Evolutionary conservation across 345 rosid species (phyloP).

Genomic region (Euphorbia lathyris): DNA sequence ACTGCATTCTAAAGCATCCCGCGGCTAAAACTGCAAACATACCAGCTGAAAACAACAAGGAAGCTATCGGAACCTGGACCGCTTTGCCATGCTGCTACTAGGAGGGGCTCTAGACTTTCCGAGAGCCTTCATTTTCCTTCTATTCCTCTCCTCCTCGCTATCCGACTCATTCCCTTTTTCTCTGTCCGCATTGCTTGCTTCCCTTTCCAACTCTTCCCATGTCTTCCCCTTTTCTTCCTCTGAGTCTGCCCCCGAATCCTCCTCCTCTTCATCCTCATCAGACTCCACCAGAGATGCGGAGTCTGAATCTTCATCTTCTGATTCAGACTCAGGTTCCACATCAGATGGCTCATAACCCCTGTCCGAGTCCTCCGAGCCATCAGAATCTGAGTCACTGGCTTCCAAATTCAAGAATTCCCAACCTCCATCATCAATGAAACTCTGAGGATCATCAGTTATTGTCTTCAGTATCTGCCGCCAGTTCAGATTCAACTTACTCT

Average conservation of each 20-base stretch:
- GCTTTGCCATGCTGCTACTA: constrained; percentile 11
- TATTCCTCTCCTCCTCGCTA: constrained; percentile 88
- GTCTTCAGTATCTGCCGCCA: constrained; percentile 94
- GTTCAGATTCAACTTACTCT: constrained; percentile 89
- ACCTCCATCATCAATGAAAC: constrained; percentile 85
- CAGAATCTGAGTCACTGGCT: constrained; percentile 88
- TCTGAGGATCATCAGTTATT: constrained; percentile 83
- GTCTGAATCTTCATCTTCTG: constrained; percentile 59
- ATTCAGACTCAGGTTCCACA: constrained; percentile 62
- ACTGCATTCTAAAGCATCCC: constrained; percentile 9
- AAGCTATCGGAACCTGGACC: constrained; percentile 13
- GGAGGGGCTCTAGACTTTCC: constrained; percentile 66
- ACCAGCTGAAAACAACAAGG: neutral
- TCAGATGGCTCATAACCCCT: constrained; percentile 90
- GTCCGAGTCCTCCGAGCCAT: constrained; percentile 78
- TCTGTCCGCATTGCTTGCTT: constrained; percentile 89
- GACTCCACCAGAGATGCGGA: constrained; percentile 81
- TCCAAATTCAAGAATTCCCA: constrained; percentile 94
- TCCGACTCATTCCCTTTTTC: constrained; percentile 85
- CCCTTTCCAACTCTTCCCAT: constrained; percentile 98
- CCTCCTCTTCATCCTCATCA: constrained; percentile 72
- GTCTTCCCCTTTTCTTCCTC: constrained; percentile 96
- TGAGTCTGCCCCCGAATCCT: constrained; percentile 59
- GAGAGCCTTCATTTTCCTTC: constrained; percentile 79
- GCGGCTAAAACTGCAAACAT: neutral